Conservation (phyloP, 345 rosid genomes). For the Nephelium lappaceum region DNA sequence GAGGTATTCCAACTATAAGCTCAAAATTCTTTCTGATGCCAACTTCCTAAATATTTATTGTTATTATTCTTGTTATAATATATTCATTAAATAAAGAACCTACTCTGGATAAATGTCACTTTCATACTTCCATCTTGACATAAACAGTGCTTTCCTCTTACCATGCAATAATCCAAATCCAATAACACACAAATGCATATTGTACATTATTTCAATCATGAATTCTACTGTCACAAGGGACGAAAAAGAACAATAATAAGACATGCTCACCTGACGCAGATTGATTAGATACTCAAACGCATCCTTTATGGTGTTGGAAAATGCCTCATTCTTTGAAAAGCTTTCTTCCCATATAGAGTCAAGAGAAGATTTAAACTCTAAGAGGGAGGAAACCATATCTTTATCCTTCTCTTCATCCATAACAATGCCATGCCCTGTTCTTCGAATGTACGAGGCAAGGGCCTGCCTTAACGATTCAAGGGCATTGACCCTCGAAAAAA, state of each 20-base stretch:
- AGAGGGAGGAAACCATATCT: slow-evolving; percentile 84
- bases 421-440: slow-evolving; percentile 78
- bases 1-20: not conserved
- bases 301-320: slow-evolving; percentile 88
- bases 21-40: not conserved
- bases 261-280: slow-evolving; percentile 82
- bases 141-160: not conserved
- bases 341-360: slow-evolving; percentile 94
- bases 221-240: not conserved
- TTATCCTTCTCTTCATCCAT: slow-evolving; percentile 99
- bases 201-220: not conserved
- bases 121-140: not conserved
- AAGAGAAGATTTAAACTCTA: slow-evolving; percentile 92
- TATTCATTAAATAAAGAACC: not conserved
- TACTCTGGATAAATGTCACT: not conserved
- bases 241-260: not conserved
- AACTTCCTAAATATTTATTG: not conserved
- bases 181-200: not conserved
- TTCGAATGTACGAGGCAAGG: slow-evolving; percentile 74
- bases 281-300: slow-evolving; percentile 94
- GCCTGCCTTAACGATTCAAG: slow-evolving; percentile 89
- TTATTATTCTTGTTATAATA: not conserved
- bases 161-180: not conserved
- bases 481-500: slow-evolving; percentile 81
- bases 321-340: slow-evolving; percentile 85